Base-by-base conservation (phyloP, 805 yeast species). In the Saturnispora saitoi region DNA sequence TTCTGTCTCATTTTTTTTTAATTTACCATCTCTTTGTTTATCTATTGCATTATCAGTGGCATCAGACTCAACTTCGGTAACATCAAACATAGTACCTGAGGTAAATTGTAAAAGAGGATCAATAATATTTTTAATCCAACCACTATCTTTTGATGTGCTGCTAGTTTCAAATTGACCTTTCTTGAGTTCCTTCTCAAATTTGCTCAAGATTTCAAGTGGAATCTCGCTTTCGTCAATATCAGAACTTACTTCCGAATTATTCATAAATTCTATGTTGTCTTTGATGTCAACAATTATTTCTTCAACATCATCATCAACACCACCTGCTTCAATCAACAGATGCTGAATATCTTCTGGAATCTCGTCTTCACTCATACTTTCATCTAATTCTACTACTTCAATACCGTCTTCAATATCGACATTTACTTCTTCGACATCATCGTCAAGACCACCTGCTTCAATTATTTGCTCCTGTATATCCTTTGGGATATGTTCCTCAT, bases 401-500 rank as follows among this genome's bases (percentile, higher is more conserved):
- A 15, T 29, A 12, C 30, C 43, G 29, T 30, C 39, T 11, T 47
- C 39, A 28, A 22, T n/a, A 11, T 41, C 46, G 24, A 24, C 44
- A 4, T 38, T 39, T 12, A 26, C 34, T 20, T 29, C 50, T 3
- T 48, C 43, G 29, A 43, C 32, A 15, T 44, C 42, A 28, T 31
- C 43, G 11, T 38, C 48, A 42, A 47, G 29, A 5, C 28, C 44
- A 11, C 47, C 49, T 19, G 28, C 12, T 12, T 6, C 26, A 24
- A 40, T 26, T 4, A 46, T 43, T 2, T 20, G 24, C n/a, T 32
- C 39, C 19, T 29, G 42, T 4, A 40, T 40, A 20, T 34, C 49
- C n/a, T 28, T 32, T 45, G 53, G 20, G 34, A 43, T 26, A 51
- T 52, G 40, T 29, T 24, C 9, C 48, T 41, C n/a, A 30, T 48